phyloP scores from a whole-genome alignment of 768 basidiomycete species.

The Leccinum broughii region DNA sequence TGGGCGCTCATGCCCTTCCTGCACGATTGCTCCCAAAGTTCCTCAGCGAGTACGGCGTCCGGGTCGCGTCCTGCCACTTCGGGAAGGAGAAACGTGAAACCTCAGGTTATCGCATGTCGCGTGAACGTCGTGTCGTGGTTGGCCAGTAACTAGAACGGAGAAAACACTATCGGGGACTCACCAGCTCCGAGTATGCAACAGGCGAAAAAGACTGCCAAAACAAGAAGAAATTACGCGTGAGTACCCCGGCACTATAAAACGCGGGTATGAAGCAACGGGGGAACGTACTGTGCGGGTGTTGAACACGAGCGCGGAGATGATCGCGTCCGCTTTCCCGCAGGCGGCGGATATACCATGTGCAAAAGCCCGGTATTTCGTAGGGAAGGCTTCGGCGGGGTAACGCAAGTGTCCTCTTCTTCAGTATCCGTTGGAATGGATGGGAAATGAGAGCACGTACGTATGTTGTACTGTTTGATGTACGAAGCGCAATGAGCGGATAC shows the following conservation, averaged over 20 bases:
- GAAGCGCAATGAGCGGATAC: slow-evolving; percentile 5
- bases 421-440: neutral
- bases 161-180: slow-evolving; percentile 16
- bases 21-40: slow-evolving; percentile 30
- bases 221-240: neutral
- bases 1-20: neutral
- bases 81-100: slow-evolving; percentile 48
- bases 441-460: slow-evolving; percentile 39
- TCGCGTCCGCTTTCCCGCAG: slow-evolving; percentile 72
- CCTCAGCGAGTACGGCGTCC: slow-evolving; percentile 44
- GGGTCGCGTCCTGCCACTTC: slow-evolving; percentile 54
- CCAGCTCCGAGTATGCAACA: slow-evolving; percentile 60
- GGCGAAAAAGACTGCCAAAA: slow-evolving; percentile 61
- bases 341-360: slow-evolving; percentile 80
- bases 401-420: slow-evolving; percentile 39
- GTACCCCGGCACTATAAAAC: neutral
- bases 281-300: slow-evolving; percentile 57
- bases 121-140: neutral
- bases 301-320: slow-evolving; percentile 74
- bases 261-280: neutral
- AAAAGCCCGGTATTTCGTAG: slow-evolving; percentile 64
- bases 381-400: slow-evolving; percentile 80
- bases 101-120: neutral
- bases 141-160: neutral
- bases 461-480: slow-evolving; percentile 42